Evolutionary conservation across 768 basidiomycete species (phyloP), one percentile per base, ranked within the genome.

Genomic region (Cystobasidium tubakii): DNA sequence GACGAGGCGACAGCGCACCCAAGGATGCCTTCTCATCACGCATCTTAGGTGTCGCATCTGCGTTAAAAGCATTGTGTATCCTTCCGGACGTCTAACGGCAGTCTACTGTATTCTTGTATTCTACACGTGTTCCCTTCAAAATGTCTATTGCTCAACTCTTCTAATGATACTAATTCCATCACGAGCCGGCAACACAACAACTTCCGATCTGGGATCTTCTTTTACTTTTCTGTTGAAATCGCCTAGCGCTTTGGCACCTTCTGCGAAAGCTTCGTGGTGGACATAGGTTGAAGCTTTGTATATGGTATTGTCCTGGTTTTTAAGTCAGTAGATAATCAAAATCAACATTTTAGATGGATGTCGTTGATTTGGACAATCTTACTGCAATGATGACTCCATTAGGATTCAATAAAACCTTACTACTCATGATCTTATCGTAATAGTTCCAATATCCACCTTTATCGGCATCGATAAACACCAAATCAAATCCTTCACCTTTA

Each of bases 381-480:
- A 77, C 76, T 1, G 75, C 76, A 10, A 78, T 64, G 43, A 78
- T 77, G 27, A 78, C 63, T 3, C 75, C 78, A 3, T 57, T 57
- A 29, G 54, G 53, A 19, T 42, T 62, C 13, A 77, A 39, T 3
- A 77, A 39, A 1, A 53, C 66, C 27, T 46, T 25, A 4, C 75
- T 74, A 27, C 73, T 54, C 2, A 76, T n/a, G 4, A 29, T 17
- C 42, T 66, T 25, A 27, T 77, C 76, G 36, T 77, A 77, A 72
- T 69, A 69, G 2, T 1, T 29, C 50, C 15, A 4, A 42, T 77
- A 78, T 2, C 55, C 66, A 1, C 75, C 75, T 70, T 78, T 78
- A 54, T 78, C 76, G 1, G 76, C 78, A 43, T 78, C 78, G 60
- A 78, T 75, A 55, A 77, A 77, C 6, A 78, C 76, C 23, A 78